phyloP scores from a whole-genome alignment of 352 stramenopile genomes.

The Pythium periplocum region DNA sequence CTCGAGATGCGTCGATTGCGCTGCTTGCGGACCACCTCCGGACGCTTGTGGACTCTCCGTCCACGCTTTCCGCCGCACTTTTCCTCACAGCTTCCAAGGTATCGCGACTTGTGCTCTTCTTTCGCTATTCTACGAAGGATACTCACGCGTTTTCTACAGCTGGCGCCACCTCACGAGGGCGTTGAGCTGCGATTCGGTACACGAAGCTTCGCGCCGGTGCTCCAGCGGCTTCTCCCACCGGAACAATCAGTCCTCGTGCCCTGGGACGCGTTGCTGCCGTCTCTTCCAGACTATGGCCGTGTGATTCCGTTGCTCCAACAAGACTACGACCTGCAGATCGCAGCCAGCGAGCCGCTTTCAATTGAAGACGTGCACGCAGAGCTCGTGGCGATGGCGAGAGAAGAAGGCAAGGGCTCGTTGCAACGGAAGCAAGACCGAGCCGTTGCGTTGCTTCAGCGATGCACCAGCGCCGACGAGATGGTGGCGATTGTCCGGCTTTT shows the following conservation, averaged over 20 bases:
- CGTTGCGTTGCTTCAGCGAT: conserved; percentile 42
- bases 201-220: conserved; percentile 54
- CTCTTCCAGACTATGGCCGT: conserved; percentile 18
- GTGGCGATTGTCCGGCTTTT: conserved; percentile 66
- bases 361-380: conserved; percentile 48
- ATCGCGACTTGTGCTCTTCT: not conserved
- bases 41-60: conserved; percentile 24
- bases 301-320: conserved; percentile 11
- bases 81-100: conserved; percentile 64
- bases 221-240: conserved; percentile 32
- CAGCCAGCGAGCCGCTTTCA: conserved; percentile 19
- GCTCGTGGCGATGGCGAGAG: conserved; percentile 46
- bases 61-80: conserved; percentile 44
- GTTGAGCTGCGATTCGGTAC: conserved; percentile 68
- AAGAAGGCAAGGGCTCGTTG: conserved; percentile 51
- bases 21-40: conserved; percentile 43
- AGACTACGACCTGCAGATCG: not conserved
- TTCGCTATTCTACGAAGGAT: not conserved
- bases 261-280: conserved; percentile 27
- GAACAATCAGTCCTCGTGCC: conserved; percentile 7
- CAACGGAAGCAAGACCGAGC: conserved; percentile 59
- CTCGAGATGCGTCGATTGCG: conserved; percentile 41
- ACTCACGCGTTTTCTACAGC: conserved; percentile 18
- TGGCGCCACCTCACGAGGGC: conserved; percentile 63
- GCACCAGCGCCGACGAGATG: conserved; percentile 49